Percentiles rank a stretch among this genome's conserved stretches.
These are phyloP conservation scores for Nakazawaea wyomingensis DNA, from an alignment of 805 yeast species.

Conservation along the genomic window DNA sequence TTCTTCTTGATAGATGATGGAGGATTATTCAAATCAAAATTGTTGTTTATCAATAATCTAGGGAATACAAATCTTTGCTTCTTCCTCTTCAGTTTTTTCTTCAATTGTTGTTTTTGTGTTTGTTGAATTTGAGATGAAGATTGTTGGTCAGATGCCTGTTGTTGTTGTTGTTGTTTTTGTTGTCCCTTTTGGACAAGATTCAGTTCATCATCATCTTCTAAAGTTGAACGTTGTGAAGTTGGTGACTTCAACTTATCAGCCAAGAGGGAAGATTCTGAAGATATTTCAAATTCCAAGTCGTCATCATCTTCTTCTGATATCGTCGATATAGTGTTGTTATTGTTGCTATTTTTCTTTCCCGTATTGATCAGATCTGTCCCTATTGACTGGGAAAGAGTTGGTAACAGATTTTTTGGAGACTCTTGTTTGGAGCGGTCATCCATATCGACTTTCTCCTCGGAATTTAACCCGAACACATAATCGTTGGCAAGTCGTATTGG, in stretches of 20 bases:
- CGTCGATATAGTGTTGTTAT: slow-evolving; percentile 20
- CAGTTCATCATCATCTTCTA: slow-evolving; percentile 9
- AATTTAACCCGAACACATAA: slow-evolving; percentile 17
- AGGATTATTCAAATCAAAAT: slow-evolving; percentile 25
- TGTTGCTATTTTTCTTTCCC: neutral
- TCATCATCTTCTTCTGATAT: slow-evolving; percentile 24
- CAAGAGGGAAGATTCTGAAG: slow-evolving; percentile 12
- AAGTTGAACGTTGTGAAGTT: slow-evolving; percentile 13
- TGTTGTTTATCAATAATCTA: slow-evolving; percentile 25
- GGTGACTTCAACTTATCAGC: slow-evolving; percentile 32
- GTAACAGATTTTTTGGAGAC: too few relatives aligned
- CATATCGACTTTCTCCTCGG: too few relatives aligned
- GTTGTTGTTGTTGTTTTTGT: neutral
- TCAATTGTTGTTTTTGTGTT: neutral
- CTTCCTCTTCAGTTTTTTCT: slow-evolving; percentile 7
- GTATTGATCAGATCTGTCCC: neutral
- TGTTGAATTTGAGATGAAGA: slow-evolving; percentile 5
- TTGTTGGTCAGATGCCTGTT: too few relatives aligned
- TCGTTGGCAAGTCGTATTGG: slow-evolving; percentile 39
- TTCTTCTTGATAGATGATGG: slow-evolving; percentile 34
- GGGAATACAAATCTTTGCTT: slow-evolving; percentile 27
- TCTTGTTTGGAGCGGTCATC: too few relatives aligned
- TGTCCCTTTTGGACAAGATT: too few relatives aligned
- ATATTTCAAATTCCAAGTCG: slow-evolving; percentile 28
- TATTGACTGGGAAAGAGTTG: too few relatives aligned